Evolutionary conservation across 2,329 filamentous ascomycete species (phyloP).

Genomic region (Mycosphaerella sp.): DNA sequence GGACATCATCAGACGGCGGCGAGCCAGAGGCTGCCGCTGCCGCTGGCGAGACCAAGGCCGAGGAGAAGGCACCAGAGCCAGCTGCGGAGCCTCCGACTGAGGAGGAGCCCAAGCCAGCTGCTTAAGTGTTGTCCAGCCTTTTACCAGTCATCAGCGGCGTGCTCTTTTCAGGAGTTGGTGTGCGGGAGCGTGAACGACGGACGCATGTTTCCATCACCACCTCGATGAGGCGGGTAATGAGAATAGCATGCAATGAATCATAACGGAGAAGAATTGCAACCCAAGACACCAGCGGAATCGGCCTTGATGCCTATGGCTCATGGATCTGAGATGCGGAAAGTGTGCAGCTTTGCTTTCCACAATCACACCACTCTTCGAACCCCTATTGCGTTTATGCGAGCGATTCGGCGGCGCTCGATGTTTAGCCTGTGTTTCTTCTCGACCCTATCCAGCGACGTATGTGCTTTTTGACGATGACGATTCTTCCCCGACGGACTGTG

Average conservation of each 20-base stretch:
- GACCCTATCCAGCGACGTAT: slow-evolving; percentile 8
- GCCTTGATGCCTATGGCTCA: slow-evolving; percentile 9
- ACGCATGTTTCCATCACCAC: slow-evolving; percentile 17
- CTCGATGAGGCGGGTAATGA: slow-evolving; percentile 4
- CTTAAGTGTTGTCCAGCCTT: slow-evolving; percentile 18
- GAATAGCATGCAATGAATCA: slow-evolving; percentile 13
- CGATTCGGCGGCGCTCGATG: slow-evolving; percentile 12
- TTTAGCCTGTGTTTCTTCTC: slow-evolving; percentile 8
- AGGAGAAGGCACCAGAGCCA: slow-evolving; percentile 39
- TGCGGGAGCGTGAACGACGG: slow-evolving; percentile 15
- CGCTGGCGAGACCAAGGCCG: slow-evolving; percentile 47
- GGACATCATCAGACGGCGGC: slow-evolving; percentile 87
- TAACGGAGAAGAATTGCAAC: slow-evolving; percentile 12
- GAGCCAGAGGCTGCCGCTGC: slow-evolving; percentile 65
- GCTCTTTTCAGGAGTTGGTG: slow-evolving; percentile 19
- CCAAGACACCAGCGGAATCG: slow-evolving; percentile 10
- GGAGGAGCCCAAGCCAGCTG: slow-evolving; percentile 26
- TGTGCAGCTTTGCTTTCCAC: slow-evolving; percentile 7
- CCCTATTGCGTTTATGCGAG: slow-evolving; percentile 10
- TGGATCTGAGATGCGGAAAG: slow-evolving; percentile 6
- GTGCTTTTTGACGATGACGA: slow-evolving; percentile 7
- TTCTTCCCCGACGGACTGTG: slow-evolving; percentile 1
- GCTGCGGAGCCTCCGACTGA: slow-evolving; percentile 44
- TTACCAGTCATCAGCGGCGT: slow-evolving; percentile 18
- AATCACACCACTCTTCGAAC: slow-evolving; percentile 3